Evolutionary conservation across 257 asterid species (phyloP).

Genomic region (Solanum ahanhuiri): DNA sequence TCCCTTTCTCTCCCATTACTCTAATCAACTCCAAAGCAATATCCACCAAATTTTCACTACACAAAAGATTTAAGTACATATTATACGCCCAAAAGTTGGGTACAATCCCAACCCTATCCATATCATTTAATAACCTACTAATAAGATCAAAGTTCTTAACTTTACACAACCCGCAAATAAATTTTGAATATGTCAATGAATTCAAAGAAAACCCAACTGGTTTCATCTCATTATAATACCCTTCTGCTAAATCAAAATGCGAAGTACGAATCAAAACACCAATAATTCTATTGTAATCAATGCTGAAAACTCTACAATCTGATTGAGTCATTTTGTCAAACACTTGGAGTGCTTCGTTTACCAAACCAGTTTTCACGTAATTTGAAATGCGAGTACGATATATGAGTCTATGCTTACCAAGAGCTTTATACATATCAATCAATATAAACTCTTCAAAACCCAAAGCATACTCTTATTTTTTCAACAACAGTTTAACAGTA

Average conservation of each 20-base stretch:
- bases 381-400: slow-evolving; percentile 65
- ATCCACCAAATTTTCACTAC: slow-evolving; percentile 60
- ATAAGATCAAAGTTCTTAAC: slow-evolving; percentile 70
- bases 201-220: slow-evolving; percentile 66
- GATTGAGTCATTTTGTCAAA: slow-evolving; percentile 85
- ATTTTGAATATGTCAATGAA: slow-evolving; percentile 85
- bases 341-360: slow-evolving; percentile 69
- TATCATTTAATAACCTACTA: slow-evolving; percentile 55
- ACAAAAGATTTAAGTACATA: slow-evolving; percentile 62
- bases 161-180: slow-evolving; percentile 72
- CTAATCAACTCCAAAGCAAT: slow-evolving; percentile 53
- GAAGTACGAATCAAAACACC: slow-evolving; percentile 65
- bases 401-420: slow-evolving; percentile 70
- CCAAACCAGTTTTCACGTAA: slow-evolving; percentile 53
- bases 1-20: slow-evolving; percentile 62
- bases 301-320: slow-evolving; percentile 69
- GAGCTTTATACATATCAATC: slow-evolving; percentile 68
- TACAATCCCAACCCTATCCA: slow-evolving; percentile 57
- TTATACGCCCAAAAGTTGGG: slow-evolving; percentile 93
- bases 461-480: slow-evolving; percentile 32
- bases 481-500: neutral
- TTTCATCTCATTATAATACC: slow-evolving; percentile 52
- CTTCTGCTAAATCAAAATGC: slow-evolving; percentile 55
- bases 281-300: slow-evolving; percentile 78
- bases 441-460: slow-evolving; percentile 25